Conservation (phyloP, 768 basidiomycete species). For the Chalciporus piperatus region DNA sequence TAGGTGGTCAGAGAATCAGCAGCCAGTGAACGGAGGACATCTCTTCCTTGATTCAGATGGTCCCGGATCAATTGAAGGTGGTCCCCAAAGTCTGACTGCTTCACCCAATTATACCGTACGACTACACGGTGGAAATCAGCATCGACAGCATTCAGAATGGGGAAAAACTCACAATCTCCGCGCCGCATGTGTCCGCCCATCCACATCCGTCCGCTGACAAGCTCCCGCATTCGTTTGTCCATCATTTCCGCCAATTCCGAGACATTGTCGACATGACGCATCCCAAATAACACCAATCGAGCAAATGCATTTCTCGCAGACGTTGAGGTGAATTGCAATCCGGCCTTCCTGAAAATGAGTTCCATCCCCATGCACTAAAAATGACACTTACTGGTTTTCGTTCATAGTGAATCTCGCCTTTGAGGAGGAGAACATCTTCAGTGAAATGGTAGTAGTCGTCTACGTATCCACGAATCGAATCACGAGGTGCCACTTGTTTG, state of each 20-base stretch:
- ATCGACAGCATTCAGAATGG: too few relatives aligned
- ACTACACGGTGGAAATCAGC: conserved; percentile 17
- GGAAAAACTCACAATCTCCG: conserved; percentile 36
- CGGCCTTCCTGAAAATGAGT: conserved; percentile 26
- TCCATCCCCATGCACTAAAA: neutral
- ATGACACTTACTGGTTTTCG: conserved; percentile 37
- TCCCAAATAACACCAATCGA: conserved; percentile 30
- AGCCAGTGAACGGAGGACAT: conserved; percentile 16
- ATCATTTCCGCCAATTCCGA: conserved; percentile 29
- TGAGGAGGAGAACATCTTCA: conserved; percentile 39
- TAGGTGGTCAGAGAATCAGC: conserved; percentile 19
- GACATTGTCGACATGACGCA: conserved; percentile 29
- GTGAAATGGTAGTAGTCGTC: conserved; percentile 37
- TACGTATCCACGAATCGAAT: conserved; percentile 36
- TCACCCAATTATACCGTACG: conserved; percentile 34
- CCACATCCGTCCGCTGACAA: conserved; percentile 35
- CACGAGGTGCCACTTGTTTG: conserved; percentile 34
- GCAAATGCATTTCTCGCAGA: conserved; percentile 32
- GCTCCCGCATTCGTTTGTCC: conserved; percentile 31
- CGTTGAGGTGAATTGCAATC: conserved; percentile 32
- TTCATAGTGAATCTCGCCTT: conserved; percentile 38
- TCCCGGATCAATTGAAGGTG: conserved; percentile 37
- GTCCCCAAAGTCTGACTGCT: conserved; percentile 33
- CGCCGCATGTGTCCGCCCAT: conserved; percentile 45
- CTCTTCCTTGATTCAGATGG: conserved; percentile 20